Base-by-base conservation (phyloP, 306 rosid genomes). In the Prunus salicina region DNA sequence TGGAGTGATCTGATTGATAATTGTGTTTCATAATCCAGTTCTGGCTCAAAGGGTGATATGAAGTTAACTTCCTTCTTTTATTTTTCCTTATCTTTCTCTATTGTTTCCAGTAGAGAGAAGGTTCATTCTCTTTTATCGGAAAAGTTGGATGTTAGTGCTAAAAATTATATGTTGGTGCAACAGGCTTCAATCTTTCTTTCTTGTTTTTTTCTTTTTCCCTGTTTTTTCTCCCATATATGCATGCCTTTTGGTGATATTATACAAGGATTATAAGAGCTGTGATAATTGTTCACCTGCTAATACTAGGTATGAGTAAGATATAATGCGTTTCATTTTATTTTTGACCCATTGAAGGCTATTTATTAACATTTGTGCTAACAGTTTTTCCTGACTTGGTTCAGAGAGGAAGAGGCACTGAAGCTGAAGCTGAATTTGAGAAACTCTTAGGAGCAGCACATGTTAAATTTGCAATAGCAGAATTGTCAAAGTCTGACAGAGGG, bases 361-460 rank as follows among this genome's bases (percentile, higher is more conserved):
- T 77, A 32, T 52, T 68, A 55, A 51, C 46, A 15, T n/a, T 56
- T 65, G 28, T 69, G 53, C 82, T 77, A 38, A 70, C 18, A 76
- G n/a, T 70, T 71, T 55, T 83, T 61, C 78, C 74, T 67, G 57
- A 62, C 79, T 81, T 81, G 81, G 41, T 83, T 83, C 75, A 92
- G 97, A 90, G 73, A 84, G 97, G 96, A 83, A 87, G 90, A 78
- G 80, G 85, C 50, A 66, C 79, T 77, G 96, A 92, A 82, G 96
- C 97, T 24, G 97, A 90, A 80, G 88, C 81, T 75, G 92, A 83
- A 76, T 82, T 86, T 67, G 96, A 90, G 85, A 90, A 82, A 84
- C 93, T 90, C 77, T 82, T 86, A 76, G 96, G 97, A 67, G 93
- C 79, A 73, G 51, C 80, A 53, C 89, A 92, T 71, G 96, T 88